Evolutionary conservation across 179 eudicot species (phyloP).

Genomic region (Carnegiea gigantea): DNA sequence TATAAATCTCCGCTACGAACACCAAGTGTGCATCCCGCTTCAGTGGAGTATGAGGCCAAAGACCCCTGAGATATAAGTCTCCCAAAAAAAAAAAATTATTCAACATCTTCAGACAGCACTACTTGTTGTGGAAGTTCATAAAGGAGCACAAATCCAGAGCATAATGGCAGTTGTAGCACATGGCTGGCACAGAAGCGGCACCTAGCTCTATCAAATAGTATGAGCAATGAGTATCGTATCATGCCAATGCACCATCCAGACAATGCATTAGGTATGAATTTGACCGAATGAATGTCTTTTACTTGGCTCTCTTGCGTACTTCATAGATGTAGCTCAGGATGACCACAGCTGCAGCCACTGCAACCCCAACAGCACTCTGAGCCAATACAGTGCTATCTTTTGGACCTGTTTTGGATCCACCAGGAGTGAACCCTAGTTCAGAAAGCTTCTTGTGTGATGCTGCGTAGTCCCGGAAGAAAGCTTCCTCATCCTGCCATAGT

Average conservation of each 20-base stretch:
- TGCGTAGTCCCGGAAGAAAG: slow-evolving; percentile 84
- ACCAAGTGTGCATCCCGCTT: too few species aligned
- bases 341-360: slow-evolving; percentile 80
- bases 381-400: slow-evolving; percentile 62
- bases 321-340: slow-evolving; percentile 72
- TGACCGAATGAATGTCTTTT: slow-evolving; percentile 16
- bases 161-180: neutral
- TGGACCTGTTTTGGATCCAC: slow-evolving; percentile 36
- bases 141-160: slow-evolving; percentile 8
- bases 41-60: too few species aligned
- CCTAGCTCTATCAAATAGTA: slow-evolving; percentile 14
- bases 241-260: slow-evolving; percentile 19
- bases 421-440: slow-evolving; percentile 71
- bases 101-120: neutral
- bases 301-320: slow-evolving; percentile 55
- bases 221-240: slow-evolving; percentile 1
- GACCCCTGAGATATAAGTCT: neutral
- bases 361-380: slow-evolving; percentile 76
- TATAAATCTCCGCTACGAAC: too few species aligned
- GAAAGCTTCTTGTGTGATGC: slow-evolving; percentile 92
- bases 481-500: slow-evolving; percentile 82
- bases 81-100: neutral
- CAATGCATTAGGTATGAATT: slow-evolving; percentile 19
- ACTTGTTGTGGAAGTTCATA: slow-evolving; percentile 7
- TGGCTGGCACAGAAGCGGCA: neutral